phyloP scores from a whole-genome alignment of 2,329 filamentous ascomycete genomes.

The Ophiostoma piceae region DNA sequence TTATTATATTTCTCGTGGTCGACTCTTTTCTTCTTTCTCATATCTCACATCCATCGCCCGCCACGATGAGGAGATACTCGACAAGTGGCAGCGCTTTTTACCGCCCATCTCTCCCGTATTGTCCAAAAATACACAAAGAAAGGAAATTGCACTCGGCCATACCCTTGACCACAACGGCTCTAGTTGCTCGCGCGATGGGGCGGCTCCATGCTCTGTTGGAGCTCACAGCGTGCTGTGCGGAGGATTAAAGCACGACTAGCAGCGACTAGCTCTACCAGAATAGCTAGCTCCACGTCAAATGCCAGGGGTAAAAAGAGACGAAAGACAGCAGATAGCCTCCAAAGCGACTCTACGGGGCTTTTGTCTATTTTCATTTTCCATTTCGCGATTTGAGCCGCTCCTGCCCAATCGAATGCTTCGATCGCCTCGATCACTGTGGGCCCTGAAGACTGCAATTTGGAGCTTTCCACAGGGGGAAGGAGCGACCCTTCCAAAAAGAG shows the following conservation, averaged over 20 bases:
- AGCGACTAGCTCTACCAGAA: not conserved
- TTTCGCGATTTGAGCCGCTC: not conserved
- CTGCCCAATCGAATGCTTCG: not conserved
- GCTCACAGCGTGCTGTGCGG: constrained; percentile 2
- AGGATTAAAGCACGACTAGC: constrained; percentile 1
- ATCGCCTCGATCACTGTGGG: not conserved
- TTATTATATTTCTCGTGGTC: not conserved
- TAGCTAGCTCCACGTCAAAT: not conserved
- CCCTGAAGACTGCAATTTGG: not conserved
- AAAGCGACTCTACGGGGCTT: not conserved
- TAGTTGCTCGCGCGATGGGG: constrained; percentile 3
- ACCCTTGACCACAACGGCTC: constrained; percentile 20
- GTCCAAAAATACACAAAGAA: constrained; percentile 10
- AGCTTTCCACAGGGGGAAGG: not conserved
- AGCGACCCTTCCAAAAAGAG: not conserved
- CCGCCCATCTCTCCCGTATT: not conserved
- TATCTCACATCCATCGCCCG: not conserved
- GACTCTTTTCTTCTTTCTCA: not conserved
- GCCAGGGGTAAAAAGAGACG: constrained; percentile 8
- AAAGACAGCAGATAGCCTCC: not conserved
- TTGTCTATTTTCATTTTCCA: not conserved
- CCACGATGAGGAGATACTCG: too few species aligned
- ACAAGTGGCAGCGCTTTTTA: not conserved
- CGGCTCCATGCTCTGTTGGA: not conserved
- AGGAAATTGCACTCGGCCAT: constrained; percentile 22